A percentile compares a stretch with the other conserved stretches of the same genome.
phyloP scores from a whole-genome alignment of 768 basidiomycete species.

The Agrocybe chaxingu region DNA sequence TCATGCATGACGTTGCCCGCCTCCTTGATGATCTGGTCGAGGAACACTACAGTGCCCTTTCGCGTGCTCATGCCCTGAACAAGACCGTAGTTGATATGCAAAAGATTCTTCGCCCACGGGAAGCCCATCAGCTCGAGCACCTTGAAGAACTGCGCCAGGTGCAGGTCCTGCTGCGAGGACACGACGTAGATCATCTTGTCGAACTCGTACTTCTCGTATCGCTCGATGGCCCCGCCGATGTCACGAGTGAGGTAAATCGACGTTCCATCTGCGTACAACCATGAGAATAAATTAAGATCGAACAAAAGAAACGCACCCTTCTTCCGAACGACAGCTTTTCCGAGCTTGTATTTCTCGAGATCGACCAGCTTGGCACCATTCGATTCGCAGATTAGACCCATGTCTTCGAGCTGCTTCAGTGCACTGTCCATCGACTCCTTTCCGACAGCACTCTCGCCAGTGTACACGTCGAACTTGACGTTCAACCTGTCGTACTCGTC shows the following conservation, averaged over 20 bases:
- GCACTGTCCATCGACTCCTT: conserved; percentile 73
- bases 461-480: conserved; percentile 88
- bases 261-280: conserved; percentile 66
- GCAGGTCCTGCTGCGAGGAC: conserved; percentile 82
- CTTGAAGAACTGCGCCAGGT: conserved; percentile 92
- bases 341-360: conserved; percentile 86
- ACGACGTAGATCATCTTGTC: conserved; percentile 93
- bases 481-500: conserved; percentile 88
- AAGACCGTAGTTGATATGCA: conserved; percentile 89
- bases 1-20: conserved; percentile 91
- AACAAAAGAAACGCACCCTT: conserved; percentile 45
- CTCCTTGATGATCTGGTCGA: conserved; percentile 90
- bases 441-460: conserved; percentile 82
- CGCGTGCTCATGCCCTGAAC: conserved; percentile 95
- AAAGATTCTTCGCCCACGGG: conserved; percentile 77
- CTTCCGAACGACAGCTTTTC: conserved; percentile 88
- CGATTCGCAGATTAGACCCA: conserved; percentile 71
- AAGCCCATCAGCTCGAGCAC: conserved; percentile 86
- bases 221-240: conserved; percentile 90
- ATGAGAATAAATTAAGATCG: background rate
- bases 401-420: conserved; percentile 60
- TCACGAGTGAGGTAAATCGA: conserved; percentile 95
- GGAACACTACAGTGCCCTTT: conserved; percentile 91
- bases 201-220: conserved; percentile 86
- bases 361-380: conserved; percentile 87